These are phyloP conservation scores for Saccharum hybrid DNA, from an alignment of 202 grass and related monocot genomes.

Conservation along the genomic window DNA sequence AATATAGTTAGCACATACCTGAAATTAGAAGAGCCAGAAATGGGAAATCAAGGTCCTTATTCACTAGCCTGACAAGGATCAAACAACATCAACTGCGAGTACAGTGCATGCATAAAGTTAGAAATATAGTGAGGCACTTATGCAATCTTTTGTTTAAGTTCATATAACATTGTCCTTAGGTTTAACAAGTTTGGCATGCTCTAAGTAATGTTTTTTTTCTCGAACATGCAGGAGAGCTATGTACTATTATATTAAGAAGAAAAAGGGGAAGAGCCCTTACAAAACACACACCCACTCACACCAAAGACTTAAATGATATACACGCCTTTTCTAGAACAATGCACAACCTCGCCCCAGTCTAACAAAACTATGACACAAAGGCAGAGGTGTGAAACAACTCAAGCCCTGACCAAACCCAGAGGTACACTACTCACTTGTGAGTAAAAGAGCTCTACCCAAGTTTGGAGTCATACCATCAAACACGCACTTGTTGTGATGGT, in stretches of 20 bases:
- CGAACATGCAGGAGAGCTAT: neutral
- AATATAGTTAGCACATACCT: constrained; percentile 56
- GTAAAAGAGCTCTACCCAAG: neutral
- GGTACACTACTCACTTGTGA: no score
- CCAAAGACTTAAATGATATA: neutral
- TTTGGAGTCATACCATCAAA: neutral
- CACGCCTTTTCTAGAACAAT: neutral
- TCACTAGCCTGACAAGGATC: constrained; percentile 61
- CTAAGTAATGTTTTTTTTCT: neutral
- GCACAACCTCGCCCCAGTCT: neutral
- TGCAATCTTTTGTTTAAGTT: neutral
- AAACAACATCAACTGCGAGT: constrained; percentile 42
- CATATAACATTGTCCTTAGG: neutral
- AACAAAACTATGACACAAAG: neutral
- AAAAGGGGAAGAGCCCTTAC: neutral
- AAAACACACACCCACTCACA: neutral
- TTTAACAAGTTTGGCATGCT: constrained; percentile 1
- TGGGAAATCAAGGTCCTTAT: constrained; percentile 82
- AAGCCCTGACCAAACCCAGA: neutral
- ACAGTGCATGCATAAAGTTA: constrained; percentile 33
- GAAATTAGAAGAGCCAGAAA: constrained; percentile 99
- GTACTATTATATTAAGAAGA: neutral
- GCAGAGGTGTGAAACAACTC: neutral
- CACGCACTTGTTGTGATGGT: neutral
- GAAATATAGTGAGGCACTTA: neutral